Evolutionary conservation across 2,329 filamentous ascomycete genomes (phyloP), one percentile per base, ranked within the genome.

Genomic region (Chaetomium globosum): DNA sequence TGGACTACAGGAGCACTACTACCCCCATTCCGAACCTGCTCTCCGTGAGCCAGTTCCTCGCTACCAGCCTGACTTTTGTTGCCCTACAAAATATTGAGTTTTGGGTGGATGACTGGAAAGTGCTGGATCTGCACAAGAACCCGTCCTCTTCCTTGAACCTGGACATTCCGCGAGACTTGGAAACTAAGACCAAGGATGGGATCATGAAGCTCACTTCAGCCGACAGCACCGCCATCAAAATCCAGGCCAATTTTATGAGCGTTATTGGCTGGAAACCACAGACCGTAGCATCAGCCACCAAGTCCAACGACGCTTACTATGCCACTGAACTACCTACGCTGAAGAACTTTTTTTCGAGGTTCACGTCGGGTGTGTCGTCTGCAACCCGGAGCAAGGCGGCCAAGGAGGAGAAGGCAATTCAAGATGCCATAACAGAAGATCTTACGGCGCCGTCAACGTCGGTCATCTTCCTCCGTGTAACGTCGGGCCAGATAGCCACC

Each of bases 41-140:
- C 30, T 93, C 92, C 1, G 83, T 99, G 61, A 89, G 91, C 73
- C 93, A 97, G 77, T 99, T 99, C 71, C 81, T 99, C 57, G 91
- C 93, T 4, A 98, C 93, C 7, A 97, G 94, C 79, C 81, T 99
- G 76, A 98, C 95, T 0, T 99, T 99, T 79, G 94, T 99, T 65
- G 90, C 92, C 0, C 81, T 99, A 28, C 85, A 97, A 73, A 85
- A 85, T 63, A 91, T 99, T 67, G 93, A 98, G 73, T 86, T 99
- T 65, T 94, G 89, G 84, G 85, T 99, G 61, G 94, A 99, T 74
- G 89, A 95, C 72, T 93, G 90, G 80, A 89, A 89, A 71, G 82
- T 99, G 19, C 80, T 97, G 26, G 85, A 85, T 2, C 81, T 99
- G 48, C 84, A 83, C 63, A 99, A 99, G 80, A 96, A 94, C 78